Percentiles rank a stretch among this genome's conserved stretches.
These are phyloP conservation scores for Xylariales sp. DNA, from an alignment of 2,329 filamentous ascomycete species.

Conservation along the genomic window DNA sequence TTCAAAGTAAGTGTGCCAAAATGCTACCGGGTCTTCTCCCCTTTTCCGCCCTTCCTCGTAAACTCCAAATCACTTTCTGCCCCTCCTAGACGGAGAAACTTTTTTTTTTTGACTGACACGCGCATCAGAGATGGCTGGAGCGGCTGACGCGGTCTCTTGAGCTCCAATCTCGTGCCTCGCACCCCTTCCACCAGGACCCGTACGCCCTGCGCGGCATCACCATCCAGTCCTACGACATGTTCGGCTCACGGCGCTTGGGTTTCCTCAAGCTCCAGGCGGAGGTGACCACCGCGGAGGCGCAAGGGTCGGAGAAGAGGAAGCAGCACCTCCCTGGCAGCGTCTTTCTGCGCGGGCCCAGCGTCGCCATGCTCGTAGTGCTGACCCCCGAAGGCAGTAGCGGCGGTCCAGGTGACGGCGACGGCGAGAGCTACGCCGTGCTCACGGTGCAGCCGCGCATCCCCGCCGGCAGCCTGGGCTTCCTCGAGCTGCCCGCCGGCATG, in stretches of 20 bases:
- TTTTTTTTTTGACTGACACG: not conserved
- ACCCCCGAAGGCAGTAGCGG: constrained; percentile 43
- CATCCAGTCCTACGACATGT: constrained; percentile 51
- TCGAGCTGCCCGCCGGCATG: constrained; percentile 57
- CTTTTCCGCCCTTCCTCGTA: not conserved
- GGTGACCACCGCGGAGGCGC: constrained; percentile 35
- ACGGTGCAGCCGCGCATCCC: constrained; percentile 57
- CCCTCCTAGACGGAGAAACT: not conserved
- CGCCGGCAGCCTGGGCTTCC: constrained; percentile 48
- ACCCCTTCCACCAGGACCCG: constrained; percentile 50
- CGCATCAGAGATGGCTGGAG: constrained; percentile 42
- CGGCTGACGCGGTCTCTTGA: constrained; percentile 42
- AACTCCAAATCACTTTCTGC: not conserved
- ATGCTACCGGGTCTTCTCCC: not conserved
- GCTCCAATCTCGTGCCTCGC: constrained; percentile 35
- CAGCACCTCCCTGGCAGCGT: constrained; percentile 49
- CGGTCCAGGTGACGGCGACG: constrained; percentile 18
- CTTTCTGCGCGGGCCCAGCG: constrained; percentile 56
- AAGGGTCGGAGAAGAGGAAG: constrained; percentile 21
- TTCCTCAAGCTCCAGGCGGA: constrained; percentile 52
- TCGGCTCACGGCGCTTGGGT: constrained; percentile 41
- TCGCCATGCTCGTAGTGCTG: constrained; percentile 56
- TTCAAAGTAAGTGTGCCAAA: constrained; percentile 38
- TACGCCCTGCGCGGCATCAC: constrained; percentile 47
- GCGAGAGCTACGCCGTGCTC: constrained; percentile 52